phyloP scores from a whole-genome alignment of 257 asterid genomes.

The Penstemon davidsonii region DNA sequence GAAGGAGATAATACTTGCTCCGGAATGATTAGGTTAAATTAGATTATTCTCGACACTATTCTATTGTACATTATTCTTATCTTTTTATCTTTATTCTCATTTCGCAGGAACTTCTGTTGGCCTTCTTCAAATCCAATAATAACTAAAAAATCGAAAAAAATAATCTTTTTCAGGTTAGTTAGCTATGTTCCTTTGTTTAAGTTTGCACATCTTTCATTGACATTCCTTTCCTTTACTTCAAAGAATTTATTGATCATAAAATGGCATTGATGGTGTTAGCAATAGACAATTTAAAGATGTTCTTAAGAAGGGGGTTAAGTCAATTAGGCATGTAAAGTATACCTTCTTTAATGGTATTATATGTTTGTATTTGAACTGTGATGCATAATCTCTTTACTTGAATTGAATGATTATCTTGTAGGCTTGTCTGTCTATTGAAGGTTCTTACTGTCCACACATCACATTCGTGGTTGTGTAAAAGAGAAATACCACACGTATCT shows the following conservation, averaged over 20 bases:
- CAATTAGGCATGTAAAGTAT: slow-evolving; percentile 57
- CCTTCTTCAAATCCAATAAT: slow-evolving; percentile 39
- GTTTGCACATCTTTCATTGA: neutral
- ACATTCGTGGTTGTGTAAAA: too few species aligned
- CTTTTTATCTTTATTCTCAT: neutral
- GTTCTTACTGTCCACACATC: too few species aligned
- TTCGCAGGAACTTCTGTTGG: slow-evolving; percentile 52
- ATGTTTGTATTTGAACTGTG: neutral
- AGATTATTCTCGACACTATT: neutral
- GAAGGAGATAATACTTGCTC: slow-evolving; percentile 39
- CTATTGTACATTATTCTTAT: too few species aligned
- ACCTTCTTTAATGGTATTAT: neutral
- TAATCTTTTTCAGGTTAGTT: slow-evolving; percentile 68
- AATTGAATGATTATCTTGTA: too few species aligned
- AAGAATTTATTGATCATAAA: neutral
- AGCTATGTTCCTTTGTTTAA: neutral
- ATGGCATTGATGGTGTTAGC: slow-evolving; percentile 80
- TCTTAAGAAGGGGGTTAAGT: slow-evolving; percentile 56
- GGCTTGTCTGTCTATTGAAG: too few species aligned
- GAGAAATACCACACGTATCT: too few species aligned
- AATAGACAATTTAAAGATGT: slow-evolving; percentile 86
- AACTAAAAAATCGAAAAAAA: slow-evolving; percentile 50
- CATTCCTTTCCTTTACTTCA: neutral
- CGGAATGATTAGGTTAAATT: slow-evolving; percentile 70
- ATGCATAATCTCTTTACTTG: neutral